Evolutionary conservation across 495 filamentous ascomycete genomes (phyloP).

Genomic region (Xylaria acuta): DNA sequence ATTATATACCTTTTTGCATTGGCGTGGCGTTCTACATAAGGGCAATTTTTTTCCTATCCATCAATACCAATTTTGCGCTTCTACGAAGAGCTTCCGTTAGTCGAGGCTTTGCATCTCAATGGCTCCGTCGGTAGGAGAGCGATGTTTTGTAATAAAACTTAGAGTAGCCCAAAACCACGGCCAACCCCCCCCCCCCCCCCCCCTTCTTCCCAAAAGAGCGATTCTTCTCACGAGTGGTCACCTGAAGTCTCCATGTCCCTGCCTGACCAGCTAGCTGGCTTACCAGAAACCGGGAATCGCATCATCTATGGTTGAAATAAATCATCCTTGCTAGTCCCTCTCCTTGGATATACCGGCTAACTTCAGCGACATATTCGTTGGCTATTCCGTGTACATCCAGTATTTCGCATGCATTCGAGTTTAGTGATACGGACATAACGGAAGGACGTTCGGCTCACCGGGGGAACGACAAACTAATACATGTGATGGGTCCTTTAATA

Average conservation of each 20-base stretch:
- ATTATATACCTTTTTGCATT: constrained; percentile 36
- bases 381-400: too few relatives aligned
- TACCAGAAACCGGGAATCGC: neutral
- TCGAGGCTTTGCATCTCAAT: neutral
- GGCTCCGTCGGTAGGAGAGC: neutral
- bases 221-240: neutral
- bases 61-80: constrained; percentile 9
- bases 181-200: neutral
- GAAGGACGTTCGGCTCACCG: neutral
- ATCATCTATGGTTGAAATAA: neutral
- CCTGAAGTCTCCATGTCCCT: neutral
- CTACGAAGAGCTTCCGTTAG: neutral
- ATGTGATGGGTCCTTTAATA: neutral
- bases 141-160: neutral
- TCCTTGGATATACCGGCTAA: neutral
- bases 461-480: neutral
- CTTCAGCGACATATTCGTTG: neutral
- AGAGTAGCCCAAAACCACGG: neutral
- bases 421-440: neutral
- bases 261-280: neutral
- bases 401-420: too few relatives aligned
- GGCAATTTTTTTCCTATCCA: neutral
- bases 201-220: too few relatives aligned
- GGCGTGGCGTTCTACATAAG: constrained; percentile 27
- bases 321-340: neutral